A percentile compares a stretch with the other conserved stretches of the same genome.
Conservation (phyloP, 1,284 basidiomycete genomes). For the Rhodofomes roseus region DNA sequence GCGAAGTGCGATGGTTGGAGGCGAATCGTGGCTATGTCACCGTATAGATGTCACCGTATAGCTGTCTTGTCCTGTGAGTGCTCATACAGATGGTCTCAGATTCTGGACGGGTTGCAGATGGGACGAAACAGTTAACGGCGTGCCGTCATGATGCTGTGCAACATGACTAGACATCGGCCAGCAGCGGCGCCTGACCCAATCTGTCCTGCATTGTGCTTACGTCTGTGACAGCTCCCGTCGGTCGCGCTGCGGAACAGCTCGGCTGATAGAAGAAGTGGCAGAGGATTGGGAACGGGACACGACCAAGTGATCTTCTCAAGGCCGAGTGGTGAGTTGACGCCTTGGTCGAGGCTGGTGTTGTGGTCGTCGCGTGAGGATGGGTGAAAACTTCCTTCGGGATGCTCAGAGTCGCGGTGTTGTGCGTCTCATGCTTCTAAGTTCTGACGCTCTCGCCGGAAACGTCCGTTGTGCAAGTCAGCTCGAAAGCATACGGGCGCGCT, state of each 20-base stretch:
- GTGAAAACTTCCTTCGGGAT: not conserved
- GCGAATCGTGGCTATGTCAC: not conserved
- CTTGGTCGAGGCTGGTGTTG: not conserved
- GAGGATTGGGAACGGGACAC: not conserved
- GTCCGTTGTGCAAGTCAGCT: not conserved
- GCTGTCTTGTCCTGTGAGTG: not conserved
- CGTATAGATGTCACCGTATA: not conserved
- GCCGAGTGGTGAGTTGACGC: not conserved
- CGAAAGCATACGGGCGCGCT: not conserved
- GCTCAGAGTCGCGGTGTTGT: too few species aligned
- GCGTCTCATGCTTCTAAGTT: too few species aligned
- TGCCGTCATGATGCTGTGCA: not conserved
- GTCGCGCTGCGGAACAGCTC: not conserved
- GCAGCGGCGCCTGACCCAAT: not conserved
- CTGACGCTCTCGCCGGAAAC: not conserved
- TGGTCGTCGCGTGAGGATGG: not conserved
- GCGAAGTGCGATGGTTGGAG: not conserved
- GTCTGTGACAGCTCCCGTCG: not conserved
- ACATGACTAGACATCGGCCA: not conserved
- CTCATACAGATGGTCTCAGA: not conserved
- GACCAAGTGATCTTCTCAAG: not conserved
- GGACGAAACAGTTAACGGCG: not conserved
- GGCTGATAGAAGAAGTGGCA: not conserved
- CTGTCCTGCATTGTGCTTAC: not conserved
- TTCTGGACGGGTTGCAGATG: not conserved